Percentiles rank a stretch among this genome's conserved stretches.
These are phyloP conservation scores for Epichloe sibirici DNA, from an alignment of 2,329 filamentous ascomycete genomes.

Conservation along the genomic window DNA sequence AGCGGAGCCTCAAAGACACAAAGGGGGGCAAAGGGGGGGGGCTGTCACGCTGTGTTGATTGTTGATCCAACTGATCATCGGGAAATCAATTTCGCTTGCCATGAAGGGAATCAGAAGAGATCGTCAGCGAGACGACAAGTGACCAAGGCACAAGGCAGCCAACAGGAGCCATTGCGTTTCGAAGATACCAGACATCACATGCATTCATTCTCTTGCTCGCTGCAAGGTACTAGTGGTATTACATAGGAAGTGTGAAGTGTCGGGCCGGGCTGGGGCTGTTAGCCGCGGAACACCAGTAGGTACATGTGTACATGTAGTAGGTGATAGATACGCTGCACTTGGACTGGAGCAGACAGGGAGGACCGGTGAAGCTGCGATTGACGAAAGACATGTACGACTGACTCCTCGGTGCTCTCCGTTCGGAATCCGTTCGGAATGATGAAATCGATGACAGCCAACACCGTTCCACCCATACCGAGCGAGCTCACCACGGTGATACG, in stretches of 20 bases:
- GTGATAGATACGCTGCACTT: neutral
- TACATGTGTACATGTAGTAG: too few species aligned
- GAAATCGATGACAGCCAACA: neutral
- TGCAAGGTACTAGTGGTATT: neutral
- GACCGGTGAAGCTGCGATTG: neutral
- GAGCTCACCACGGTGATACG: neutral
- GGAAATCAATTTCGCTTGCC: neutral
- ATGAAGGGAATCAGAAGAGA: neutral
- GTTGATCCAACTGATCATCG: neutral
- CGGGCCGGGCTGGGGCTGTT: neutral
- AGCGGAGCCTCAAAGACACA: neutral
- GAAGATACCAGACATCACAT: too few species aligned
- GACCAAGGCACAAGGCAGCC: too few species aligned
- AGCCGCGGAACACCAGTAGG: neutral
- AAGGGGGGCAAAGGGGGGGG: neutral
- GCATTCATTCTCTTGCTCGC: neutral
- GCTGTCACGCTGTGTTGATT: too few species aligned
- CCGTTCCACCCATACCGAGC: neutral
- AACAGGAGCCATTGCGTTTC: too few species aligned
- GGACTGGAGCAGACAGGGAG: neutral
- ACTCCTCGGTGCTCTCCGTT: neutral
- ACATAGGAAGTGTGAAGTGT: neutral
- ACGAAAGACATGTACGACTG: neutral
- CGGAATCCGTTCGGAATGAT: neutral
- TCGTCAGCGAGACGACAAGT: too few species aligned